phyloP scores from a whole-genome alignment of 768 basidiomycete species.

The Pulveroboletus sp. region DNA sequence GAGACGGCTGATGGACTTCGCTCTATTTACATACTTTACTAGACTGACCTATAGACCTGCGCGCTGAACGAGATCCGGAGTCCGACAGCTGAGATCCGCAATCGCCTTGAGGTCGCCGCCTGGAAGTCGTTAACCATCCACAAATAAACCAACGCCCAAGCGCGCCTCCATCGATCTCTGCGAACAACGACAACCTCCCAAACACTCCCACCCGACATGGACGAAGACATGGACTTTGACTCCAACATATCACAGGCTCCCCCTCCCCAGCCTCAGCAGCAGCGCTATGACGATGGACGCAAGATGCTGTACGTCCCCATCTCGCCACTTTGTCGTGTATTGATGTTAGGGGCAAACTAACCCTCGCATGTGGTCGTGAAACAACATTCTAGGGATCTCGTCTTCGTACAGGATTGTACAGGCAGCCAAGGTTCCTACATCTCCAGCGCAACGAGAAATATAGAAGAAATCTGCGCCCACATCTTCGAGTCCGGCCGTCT shows the following conservation, averaged over 20 bases:
- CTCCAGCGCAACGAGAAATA: slow-evolving; percentile 92
- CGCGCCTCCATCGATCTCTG: slow-evolving; percentile 15
- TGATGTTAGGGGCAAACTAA: slow-evolving; percentile 17
- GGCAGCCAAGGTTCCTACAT: slow-evolving; percentile 90
- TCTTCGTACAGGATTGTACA: slow-evolving; percentile 94
- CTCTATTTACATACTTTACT: slow-evolving; percentile 3
- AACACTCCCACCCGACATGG: slow-evolving; percentile 43
- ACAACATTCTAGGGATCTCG: slow-evolving; percentile 63
- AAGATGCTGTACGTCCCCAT: slow-evolving; percentile 68
- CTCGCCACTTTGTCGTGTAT: not conserved
- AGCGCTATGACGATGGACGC: slow-evolving; percentile 37
- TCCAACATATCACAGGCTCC: slow-evolving; percentile 29
- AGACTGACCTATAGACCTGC: slow-evolving; percentile 13
- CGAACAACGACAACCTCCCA: slow-evolving; percentile 4
- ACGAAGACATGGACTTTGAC: slow-evolving; percentile 76
- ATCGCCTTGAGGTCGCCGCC: slow-evolving; percentile 33
- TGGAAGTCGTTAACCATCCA: slow-evolving; percentile 19
- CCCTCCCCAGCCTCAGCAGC: slow-evolving; percentile 35
- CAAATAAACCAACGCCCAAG: slow-evolving; percentile 11
- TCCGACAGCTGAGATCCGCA: slow-evolving; percentile 34
- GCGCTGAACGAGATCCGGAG: slow-evolving; percentile 26
- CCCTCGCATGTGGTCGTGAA: not conserved
- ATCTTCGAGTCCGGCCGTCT: slow-evolving; percentile 94
- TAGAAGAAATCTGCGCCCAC: slow-evolving; percentile 89
- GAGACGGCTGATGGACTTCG: slow-evolving; percentile 26